phyloP scores from a whole-genome alignment of 2,329 filamentous ascomycete genomes.

The Ceratocystis diversiconidia region DNA sequence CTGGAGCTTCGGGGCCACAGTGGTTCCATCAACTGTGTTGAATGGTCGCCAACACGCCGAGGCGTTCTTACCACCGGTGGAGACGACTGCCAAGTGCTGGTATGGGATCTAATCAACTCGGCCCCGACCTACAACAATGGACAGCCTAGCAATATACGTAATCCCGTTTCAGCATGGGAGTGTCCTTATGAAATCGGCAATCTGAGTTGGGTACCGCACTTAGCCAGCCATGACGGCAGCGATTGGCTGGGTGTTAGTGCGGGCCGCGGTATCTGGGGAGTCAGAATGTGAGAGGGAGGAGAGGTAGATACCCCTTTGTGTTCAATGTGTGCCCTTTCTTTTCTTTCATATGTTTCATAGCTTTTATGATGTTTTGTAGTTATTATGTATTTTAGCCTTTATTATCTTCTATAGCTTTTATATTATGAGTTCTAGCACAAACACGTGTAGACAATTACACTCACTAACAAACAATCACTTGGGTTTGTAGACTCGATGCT shows the following conservation, averaged over 20 bases:
- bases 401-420: constrained; percentile 8
- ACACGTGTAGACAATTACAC: too few relatives aligned
- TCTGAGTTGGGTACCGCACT: constrained; percentile 67
- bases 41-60: constrained; percentile 81
- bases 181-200: constrained; percentile 82
- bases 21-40: constrained; percentile 76
- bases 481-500: too few relatives aligned
- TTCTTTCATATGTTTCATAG: constrained; percentile 9
- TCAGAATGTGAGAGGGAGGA: constrained; percentile 27
- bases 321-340: neutral
- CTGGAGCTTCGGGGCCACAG: constrained; percentile 84
- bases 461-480: too few relatives aligned
- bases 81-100: constrained; percentile 79
- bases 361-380: neutral
- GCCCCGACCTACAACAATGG: constrained; percentile 39
- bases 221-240: constrained; percentile 52
- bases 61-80: constrained; percentile 83
- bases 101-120: constrained; percentile 79
- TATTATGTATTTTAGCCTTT: neutral
- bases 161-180: constrained; percentile 63
- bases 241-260: constrained; percentile 78
- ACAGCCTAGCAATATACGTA: constrained; percentile 44
- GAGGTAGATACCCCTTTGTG: neutral
- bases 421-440: neutral
- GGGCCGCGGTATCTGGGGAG: constrained; percentile 69